Evolutionary conservation across 306 rosid species (phyloP), one percentile per base, ranked within the genome.

Genomic region (Prunus salicina): DNA sequence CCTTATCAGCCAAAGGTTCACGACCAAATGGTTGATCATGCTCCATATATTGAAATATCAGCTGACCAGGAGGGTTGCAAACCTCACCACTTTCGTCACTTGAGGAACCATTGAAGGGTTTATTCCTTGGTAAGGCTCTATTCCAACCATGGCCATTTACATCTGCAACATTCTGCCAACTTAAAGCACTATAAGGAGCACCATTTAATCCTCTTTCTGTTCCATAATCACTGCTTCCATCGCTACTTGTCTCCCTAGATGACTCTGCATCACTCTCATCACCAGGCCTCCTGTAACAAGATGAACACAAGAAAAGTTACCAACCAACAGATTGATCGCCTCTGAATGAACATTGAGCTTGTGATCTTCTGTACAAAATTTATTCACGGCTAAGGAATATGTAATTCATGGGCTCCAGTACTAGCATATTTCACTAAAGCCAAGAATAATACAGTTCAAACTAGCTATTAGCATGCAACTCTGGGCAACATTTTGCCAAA

Each of bases 1-100:
- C 98, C 97, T 93, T 93, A 82, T 89, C 91, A 62, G 93, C 85
- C 81, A 93, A 87, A 79, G 98, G 98, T 77, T 82, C 91, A 63
- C 98, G 98, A 73, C 88, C 76, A 83, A 85, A 89, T 63, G 98
- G 98, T 41, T 89, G 84, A 69, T 93, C 98, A 25, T 52, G 85
- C 84, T 87, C 96, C 82, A 93, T 73, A 84, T 88, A 93, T 76
- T 93, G 83, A 74, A 88, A 93, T 69, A 93, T 72, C 71, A 84
- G 93, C 64, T 86, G 88, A 72, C 86, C 95, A 22, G 91, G 84
- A 68, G 89, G 89, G 73, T 83, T 80, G 85, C 81, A 79, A 70
- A 86, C 84, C 84, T 88, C 93, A 63, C 81, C 93, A 63, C 79
- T 81, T 81, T 89, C 97, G 60, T 93, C 98, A 76, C 90, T 88